These are phyloP conservation scores for Phoma sp. DNA, from an alignment of 2,329 filamentous ascomycete species.

Conservation along the genomic window DNA sequence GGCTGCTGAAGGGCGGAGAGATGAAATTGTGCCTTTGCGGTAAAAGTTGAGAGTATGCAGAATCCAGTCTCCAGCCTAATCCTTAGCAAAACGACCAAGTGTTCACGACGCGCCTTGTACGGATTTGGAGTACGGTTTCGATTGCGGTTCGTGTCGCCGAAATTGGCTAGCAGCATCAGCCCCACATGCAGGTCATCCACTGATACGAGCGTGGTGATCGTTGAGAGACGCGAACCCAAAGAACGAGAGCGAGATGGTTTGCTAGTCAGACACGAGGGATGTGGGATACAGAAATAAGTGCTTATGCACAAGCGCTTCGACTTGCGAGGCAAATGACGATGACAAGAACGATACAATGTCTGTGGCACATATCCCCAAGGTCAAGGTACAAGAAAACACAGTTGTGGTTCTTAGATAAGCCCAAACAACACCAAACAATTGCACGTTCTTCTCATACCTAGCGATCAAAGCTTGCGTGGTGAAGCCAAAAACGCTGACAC, in stretches of 20 bases:
- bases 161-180: neutral
- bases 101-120: neutral
- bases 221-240: neutral
- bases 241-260: neutral
- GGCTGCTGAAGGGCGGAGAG: conserved; percentile 35
- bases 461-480: neutral
- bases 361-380: neutral
- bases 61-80: neutral
- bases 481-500: neutral
- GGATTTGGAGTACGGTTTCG: too few species aligned
- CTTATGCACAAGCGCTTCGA: neutral
- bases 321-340: neutral
- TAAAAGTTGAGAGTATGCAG: neutral
- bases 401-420: neutral
- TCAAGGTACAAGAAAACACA: neutral
- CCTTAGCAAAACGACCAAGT: neutral
- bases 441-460: neutral
- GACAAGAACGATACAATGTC: neutral
- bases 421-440: neutral
- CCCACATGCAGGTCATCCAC: conserved; percentile 1
- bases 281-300: neutral
- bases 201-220: conserved; percentile 1
- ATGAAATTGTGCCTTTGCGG: conserved; percentile 42
- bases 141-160: neutral
- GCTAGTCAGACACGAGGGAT: neutral